Percentiles rank a stretch among this genome's conserved stretches.
Conservation (phyloP, 2,329 filamentous ascomycete genomes). For the Nothomitra cinnamomea region DNA sequence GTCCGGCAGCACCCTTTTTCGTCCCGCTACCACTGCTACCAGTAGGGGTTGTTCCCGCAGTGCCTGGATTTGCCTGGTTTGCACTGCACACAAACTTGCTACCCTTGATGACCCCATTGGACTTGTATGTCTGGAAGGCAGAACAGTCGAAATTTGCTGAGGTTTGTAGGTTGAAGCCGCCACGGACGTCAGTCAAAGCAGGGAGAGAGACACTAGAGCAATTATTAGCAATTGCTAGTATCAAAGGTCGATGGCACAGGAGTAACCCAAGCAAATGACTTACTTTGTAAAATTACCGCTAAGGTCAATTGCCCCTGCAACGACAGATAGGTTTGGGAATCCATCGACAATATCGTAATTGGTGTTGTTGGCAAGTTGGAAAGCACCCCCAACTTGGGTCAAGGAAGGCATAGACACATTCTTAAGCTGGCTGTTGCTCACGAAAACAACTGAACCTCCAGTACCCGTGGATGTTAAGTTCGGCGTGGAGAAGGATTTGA, state of each 20-base stretch:
- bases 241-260: neutral
- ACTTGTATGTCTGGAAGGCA: conserved; percentile 29
- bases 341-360: conserved; percentile 45
- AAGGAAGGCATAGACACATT: conserved; percentile 66
- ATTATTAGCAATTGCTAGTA: neutral
- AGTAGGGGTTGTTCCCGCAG: conserved; percentile 16
- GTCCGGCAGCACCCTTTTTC: conserved; percentile 18
- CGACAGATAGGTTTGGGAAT: conserved; percentile 49
- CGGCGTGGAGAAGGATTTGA: conserved; percentile 41
- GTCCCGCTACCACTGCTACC: conserved; percentile 11
- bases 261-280: conserved; percentile 23
- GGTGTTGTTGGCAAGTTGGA: conserved; percentile 85
- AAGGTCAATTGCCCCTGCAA: conserved; percentile 70
- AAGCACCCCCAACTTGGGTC: conserved; percentile 54
- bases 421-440: conserved; percentile 36
- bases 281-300: conserved; percentile 72
- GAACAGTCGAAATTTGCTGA: conserved; percentile 42
- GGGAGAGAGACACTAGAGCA: conserved; percentile 6
- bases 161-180: conserved; percentile 52
- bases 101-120: conserved; percentile 27
- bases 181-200: conserved; percentile 45
- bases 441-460: conserved; percentile 39
- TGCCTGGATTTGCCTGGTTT: conserved; percentile 20
- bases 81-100: conserved; percentile 26
- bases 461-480: conserved; percentile 52